Evolutionary conservation across 345 rosid species (phyloP).

Genomic region (Cardamine resedifolia): DNA sequence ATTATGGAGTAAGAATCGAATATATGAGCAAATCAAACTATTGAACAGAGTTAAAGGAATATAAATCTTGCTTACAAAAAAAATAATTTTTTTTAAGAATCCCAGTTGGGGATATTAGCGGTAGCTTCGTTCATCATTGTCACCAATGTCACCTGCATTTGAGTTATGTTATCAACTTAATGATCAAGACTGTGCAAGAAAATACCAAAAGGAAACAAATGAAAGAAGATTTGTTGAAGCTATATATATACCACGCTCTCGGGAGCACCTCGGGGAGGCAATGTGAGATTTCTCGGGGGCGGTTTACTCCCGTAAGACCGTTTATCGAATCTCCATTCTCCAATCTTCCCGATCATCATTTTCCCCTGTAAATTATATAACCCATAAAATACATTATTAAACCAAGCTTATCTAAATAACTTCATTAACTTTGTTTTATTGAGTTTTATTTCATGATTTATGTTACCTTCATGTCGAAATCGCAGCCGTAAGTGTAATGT

Average conservation of each 20-base stretch:
- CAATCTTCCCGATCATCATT: constrained; percentile 71
- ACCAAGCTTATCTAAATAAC: neutral
- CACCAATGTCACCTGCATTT: constrained; percentile 84
- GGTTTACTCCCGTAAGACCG: constrained; percentile 62
- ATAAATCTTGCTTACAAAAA: neutral
- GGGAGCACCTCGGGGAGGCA: constrained; percentile 92
- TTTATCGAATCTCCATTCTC: constrained; percentile 98
- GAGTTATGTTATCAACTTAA: neutral
- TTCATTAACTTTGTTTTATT: neutral
- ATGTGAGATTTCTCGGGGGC: constrained; percentile 78
- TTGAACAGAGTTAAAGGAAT: neutral
- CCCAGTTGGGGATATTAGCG: constrained; percentile 84
- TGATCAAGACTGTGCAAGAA: constrained; percentile 1
- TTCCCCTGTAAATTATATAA: constrained; percentile 47
- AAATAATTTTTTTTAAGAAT: constrained; percentile 18
- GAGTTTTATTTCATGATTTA: neutral
- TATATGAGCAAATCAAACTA: neutral
- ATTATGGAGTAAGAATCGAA: neutral
- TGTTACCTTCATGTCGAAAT: constrained; percentile 82
- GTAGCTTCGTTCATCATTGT: constrained; percentile 95
- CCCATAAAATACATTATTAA: neutral
- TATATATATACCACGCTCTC: constrained; percentile 79
- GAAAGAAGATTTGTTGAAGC: neutral
- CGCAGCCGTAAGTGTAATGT: constrained; percentile 97
- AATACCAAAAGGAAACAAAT: neutral